Evolutionary conservation across 306 rosid genomes (phyloP).

Genomic region (Cicer cuneatum): DNA sequence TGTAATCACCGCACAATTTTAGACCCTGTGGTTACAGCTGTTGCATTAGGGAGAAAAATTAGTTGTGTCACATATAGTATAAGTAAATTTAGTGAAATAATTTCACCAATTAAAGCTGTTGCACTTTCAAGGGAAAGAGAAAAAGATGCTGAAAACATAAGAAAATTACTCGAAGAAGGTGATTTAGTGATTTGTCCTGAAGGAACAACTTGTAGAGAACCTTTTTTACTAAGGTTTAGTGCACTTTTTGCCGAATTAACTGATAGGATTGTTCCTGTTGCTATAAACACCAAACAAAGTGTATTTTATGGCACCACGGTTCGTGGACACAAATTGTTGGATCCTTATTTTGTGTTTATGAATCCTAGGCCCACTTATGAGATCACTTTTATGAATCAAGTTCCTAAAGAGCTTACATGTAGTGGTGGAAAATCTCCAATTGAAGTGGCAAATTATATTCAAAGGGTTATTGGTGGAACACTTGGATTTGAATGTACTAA

Average conservation of each 20-base stretch:
- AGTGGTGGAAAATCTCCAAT: constrained; percentile 73
- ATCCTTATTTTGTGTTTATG: constrained; percentile 95
- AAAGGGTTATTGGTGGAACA: constrained; percentile 79
- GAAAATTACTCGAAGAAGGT: constrained; percentile 77
- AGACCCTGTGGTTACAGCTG: constrained; percentile 81
- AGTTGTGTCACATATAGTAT: constrained; percentile 95
- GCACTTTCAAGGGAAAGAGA: constrained; percentile 87
- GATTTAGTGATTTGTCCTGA: constrained; percentile 91
- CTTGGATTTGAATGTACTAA: constrained; percentile 93
- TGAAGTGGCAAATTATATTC: constrained; percentile 92
- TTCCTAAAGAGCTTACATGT: constrained; percentile 79
- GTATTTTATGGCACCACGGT: constrained; percentile 83
- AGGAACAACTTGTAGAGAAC: constrained; percentile 93
- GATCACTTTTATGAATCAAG: constrained; percentile 79
- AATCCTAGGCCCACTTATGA: constrained; percentile 85
- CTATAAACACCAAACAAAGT: constrained; percentile 83
- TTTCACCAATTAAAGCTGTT: constrained; percentile 87
- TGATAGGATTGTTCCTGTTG: constrained; percentile 87
- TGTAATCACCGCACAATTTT: constrained; percentile 90
- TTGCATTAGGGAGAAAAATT: constrained; percentile 78
- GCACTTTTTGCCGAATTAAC: constrained; percentile 91
- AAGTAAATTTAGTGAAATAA: constrained; percentile 79
- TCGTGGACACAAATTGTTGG: constrained; percentile 72
- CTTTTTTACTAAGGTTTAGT: constrained; percentile 80
- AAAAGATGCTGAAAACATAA: constrained; percentile 78